Percentiles rank a stretch among this genome's conserved stretches.
These are phyloP conservation scores for Thelonectria olida DNA, from an alignment of 2,329 filamentous ascomycete genomes.

Conservation along the genomic window DNA sequence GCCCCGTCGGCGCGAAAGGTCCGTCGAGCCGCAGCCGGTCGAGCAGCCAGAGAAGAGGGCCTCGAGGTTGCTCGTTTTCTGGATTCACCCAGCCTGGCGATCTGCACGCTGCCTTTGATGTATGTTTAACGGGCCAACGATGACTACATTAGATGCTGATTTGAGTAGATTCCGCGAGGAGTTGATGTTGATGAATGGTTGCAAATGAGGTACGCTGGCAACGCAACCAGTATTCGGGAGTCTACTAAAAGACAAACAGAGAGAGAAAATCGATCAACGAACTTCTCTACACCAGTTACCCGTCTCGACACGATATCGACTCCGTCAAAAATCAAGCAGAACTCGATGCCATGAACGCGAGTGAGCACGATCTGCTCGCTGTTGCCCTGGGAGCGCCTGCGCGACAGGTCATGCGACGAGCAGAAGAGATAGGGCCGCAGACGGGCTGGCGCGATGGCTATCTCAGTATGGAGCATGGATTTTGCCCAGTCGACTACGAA, in stretches of 20 bases:
- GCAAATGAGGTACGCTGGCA: slow-evolving; percentile 44
- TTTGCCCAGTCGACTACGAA: slow-evolving; percentile 60
- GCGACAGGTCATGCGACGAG: slow-evolving; percentile 61
- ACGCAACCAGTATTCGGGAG: too few species aligned
- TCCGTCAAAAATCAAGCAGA: slow-evolving; percentile 49
- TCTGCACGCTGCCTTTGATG: slow-evolving; percentile 34
- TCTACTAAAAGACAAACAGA: slow-evolving; percentile 26
- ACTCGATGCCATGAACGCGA: slow-evolving; percentile 57
- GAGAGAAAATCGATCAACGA: slow-evolving; percentile 59
- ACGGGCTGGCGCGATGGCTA: slow-evolving; percentile 60
- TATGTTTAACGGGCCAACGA: not conserved
- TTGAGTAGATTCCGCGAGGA: slow-evolving; percentile 53
- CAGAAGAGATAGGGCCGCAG: slow-evolving; percentile 59
- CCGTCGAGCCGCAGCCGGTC: slow-evolving; percentile 5
- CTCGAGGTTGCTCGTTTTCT: slow-evolving; percentile 32
- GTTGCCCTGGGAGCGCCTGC: slow-evolving; percentile 63
- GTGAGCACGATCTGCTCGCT: slow-evolving; percentile 59
- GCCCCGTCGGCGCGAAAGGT: slow-evolving; percentile 25
- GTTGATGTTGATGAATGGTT: slow-evolving; percentile 58
- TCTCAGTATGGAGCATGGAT: slow-evolving; percentile 56
- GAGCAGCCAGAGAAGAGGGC: slow-evolving; percentile 2
- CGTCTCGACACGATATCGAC: slow-evolving; percentile 50
- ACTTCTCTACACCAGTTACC: slow-evolving; percentile 55
- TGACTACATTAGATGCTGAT: not conserved
- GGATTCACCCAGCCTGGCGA: slow-evolving; percentile 28